Percentiles rank a stretch among this genome's conserved stretches.
phyloP scores from a whole-genome alignment of 352 stramenopile genomes.

The Phytophthora fragariaefolia region DNA sequence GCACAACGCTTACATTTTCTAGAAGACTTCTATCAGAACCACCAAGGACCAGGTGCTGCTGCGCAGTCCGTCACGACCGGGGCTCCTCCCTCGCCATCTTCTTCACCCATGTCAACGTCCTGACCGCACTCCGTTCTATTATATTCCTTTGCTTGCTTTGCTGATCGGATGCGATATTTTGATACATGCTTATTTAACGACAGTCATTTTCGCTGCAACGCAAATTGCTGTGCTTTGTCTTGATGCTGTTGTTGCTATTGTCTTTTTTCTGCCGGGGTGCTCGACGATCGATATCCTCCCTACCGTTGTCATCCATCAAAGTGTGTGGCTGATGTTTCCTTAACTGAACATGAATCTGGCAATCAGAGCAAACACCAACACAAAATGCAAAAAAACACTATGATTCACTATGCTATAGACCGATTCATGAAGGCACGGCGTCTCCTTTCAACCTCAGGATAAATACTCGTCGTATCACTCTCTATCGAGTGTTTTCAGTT shows the following conservation, averaged over 20 bases:
- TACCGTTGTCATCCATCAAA: too few species aligned
- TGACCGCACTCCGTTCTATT: conserved; percentile 39
- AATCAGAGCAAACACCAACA: too few species aligned
- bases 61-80: conserved; percentile 24
- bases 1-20: conserved; percentile 78
- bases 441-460: not conserved
- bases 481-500: conserved; percentile 14
- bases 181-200: conserved; percentile 50
- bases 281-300: too few species aligned
- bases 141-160: conserved; percentile 41
- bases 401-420: not conserved
- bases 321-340: not conserved
- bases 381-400: conserved; percentile 1
- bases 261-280: too few species aligned
- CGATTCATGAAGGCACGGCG: too few species aligned
- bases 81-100: conserved; percentile 24
- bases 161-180: conserved; percentile 40
- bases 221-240: conserved; percentile 16
- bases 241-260: too few species aligned
- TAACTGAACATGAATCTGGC: too few species aligned
- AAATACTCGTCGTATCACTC: conserved; percentile 21
- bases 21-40: conserved; percentile 62
- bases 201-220: conserved; percentile 15
- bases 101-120: conserved; percentile 38
- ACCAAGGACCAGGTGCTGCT: conserved; percentile 18